Conservation (phyloP, 331 rosid genomes). For the Acacia concinna region DNA sequence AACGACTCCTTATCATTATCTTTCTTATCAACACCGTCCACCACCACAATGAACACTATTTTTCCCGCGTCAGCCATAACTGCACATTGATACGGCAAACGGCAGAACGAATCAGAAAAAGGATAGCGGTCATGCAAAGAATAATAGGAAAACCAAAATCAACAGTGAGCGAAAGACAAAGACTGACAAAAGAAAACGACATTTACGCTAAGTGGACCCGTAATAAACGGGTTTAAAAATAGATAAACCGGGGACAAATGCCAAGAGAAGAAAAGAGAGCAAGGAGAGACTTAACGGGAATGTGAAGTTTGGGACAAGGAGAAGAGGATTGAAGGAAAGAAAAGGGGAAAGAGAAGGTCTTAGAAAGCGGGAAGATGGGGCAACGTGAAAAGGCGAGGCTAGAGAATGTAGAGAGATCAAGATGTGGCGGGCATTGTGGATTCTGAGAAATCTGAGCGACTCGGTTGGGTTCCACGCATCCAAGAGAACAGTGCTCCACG, state of each 20-base stretch:
- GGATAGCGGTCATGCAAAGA: background rate
- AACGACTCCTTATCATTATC: constrained; percentile 51
- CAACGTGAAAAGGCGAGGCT: constrained; percentile 31
- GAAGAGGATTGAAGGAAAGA: background rate
- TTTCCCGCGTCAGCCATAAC: constrained; percentile 65
- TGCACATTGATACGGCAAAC: constrained; percentile 11
- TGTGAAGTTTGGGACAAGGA: background rate
- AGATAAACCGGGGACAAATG: constrained; percentile 23
- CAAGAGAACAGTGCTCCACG: constrained; percentile 34
- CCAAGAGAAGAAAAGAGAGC: background rate
- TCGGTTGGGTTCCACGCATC: constrained; percentile 55
- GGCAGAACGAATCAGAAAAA: background rate
- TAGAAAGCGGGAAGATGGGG: constrained; percentile 26
- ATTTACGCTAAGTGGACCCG: background rate
- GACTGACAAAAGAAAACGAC: background rate
- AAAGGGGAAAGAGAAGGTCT: background rate
- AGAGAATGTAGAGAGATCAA: constrained; percentile 27
- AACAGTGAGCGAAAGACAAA: background rate
- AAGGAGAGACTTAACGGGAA: background rate
- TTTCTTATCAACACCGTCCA: constrained; percentile 45
- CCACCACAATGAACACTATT: constrained; percentile 60
- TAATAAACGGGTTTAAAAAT: background rate
- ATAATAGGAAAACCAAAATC: background rate
- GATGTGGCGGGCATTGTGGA: constrained; percentile 2
- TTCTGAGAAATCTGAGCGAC: constrained; percentile 22